Base-by-base conservation (phyloP, 345 rosid genomes). In the Capsella bursapastoris region DNA sequence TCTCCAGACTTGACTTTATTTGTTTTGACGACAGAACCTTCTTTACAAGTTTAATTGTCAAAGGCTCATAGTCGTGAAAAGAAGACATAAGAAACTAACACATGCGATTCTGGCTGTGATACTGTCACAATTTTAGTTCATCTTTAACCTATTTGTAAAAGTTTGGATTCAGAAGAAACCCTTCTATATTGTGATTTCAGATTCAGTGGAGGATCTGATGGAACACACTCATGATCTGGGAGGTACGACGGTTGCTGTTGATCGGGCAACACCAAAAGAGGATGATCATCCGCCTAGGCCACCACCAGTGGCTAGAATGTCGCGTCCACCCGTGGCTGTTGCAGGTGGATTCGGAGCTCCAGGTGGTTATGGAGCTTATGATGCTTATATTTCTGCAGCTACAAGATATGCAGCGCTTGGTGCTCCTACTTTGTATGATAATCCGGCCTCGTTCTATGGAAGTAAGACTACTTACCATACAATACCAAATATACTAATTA, bases 201-300 rank as follows among this genome's bases (percentile, higher is more conserved):
- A 92, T 58, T 87, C 99, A 58, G 99, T 96, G 76, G 98, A 96
- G 63, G 84, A 56, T 75, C 73, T 96, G 82, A 96, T 96, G 99
- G 82, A 75, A 67, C 98, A 92, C 68, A 83, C 87, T 70, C 99
- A 96, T 88, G 97, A 96, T 69, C 64, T 96, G 74, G 99, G 96
- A 69, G 98, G 98, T 74, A 83, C 94, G 28, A 77, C 88, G 3
- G 89, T 96, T 34, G 96, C 92, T 57, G 96, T 92, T 81, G 99
- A 96, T 73, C 89, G 97, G 64, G 99, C 99, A 70, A 92, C 97
- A 34, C 99, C 98, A 3, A 96, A 92, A 90, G 99, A 95, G 50
- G 99, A 95, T 67, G 99, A 92, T 68, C 76, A 41, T 72, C 74
- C 79, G 55, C 84, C 85, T 48, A 86, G 92, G 82, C 64, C 66